Evolutionary conservation across 495 filamentous ascomycete species (phyloP), one percentile per base, ranked within the genome.

Genomic region (Cairneyella variabilis): DNA sequence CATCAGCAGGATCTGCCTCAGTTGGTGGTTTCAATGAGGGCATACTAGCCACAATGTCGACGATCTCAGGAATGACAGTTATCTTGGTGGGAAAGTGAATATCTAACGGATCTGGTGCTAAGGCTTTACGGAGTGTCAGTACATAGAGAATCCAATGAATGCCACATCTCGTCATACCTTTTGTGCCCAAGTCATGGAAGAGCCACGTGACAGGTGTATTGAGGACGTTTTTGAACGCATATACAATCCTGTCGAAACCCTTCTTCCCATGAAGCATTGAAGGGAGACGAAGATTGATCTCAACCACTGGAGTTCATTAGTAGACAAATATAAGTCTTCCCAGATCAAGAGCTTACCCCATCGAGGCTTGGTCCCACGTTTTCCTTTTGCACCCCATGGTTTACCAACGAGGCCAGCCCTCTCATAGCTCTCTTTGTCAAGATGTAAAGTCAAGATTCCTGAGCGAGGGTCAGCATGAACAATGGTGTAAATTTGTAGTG

Each of bases 261-360:
- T 93, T 95, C 67, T 92, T 96, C 23, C 92, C 93, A 61, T 89
- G 89, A 7, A 90, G 64, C 89, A 96, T 96, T 10, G 84, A 88
- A 0, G 87, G 83, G 23, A 78, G 74, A 4, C 89, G 80, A 14
- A 98, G 77, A 48, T 97, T 84, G 30, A 91, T 72, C 63, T 96
- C 84, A 41, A 98, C 80, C 18, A 86, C 91, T 93, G 54, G 43
- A 9, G 2, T 21, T 49, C 25, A 51, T 55, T 60, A 59, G 47
- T 17, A n/a, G n/a, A n/a, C n/a, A n/a, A n/a, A n/a, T n/a, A n/a
- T n/a, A n/a, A n/a, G n/a, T n/a, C n/a, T n/a, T n/a, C n/a, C n/a
- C n/a, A n/a, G n/a, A 7, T 22, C 37, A 14, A 26, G 14, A 25
- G 66, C 72, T 51, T 64, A 77, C 76, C 50, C 73, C 71, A 79